Percentiles rank a stretch among this genome's conserved stretches.
Evolutionary conservation across 2,329 filamentous ascomycete species (phyloP).

Genomic region (Capronia americana): DNA sequence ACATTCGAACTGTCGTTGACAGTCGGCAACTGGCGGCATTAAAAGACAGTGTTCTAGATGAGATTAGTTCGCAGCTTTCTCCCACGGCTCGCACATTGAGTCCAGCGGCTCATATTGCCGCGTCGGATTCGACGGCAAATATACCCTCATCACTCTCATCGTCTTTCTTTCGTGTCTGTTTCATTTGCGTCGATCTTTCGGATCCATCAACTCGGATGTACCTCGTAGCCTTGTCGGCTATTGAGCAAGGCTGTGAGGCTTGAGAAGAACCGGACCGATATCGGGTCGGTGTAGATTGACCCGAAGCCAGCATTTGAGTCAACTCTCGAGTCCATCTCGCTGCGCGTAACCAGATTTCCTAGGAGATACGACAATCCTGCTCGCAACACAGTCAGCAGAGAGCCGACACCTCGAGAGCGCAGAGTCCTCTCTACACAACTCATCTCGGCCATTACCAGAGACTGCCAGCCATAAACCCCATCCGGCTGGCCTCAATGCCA

Average conservation of each 20-base stretch:
- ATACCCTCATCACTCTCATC: neutral
- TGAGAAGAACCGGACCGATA: slow-evolving; percentile 12
- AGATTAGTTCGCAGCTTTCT: neutral
- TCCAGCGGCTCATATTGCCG: neutral
- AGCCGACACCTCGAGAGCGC: neutral
- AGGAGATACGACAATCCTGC: neutral
- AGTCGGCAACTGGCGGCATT: no score
- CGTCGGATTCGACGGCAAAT: neutral
- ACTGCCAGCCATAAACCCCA: neutral
- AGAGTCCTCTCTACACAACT: neutral
- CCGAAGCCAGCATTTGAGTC: slow-evolving; percentile 14
- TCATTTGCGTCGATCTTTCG: neutral
- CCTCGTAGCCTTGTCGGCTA: slow-evolving; percentile 1
- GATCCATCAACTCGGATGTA: neutral
- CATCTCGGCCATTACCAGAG: neutral
- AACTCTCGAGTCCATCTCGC: neutral
- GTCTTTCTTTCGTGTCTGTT: neutral
- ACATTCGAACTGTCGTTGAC: neutral
- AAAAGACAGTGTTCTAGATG: neutral
- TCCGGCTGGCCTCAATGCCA: slow-evolving; percentile 24
- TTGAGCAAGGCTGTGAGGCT: neutral
- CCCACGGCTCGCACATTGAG: neutral
- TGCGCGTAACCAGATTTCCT: neutral
- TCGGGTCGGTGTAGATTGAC: slow-evolving; percentile 19
- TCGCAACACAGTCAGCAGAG: neutral